Evolutionary conservation across 768 basidiomycete species (phyloP).

Genomic region (Podaxis mareebaensis): DNA sequence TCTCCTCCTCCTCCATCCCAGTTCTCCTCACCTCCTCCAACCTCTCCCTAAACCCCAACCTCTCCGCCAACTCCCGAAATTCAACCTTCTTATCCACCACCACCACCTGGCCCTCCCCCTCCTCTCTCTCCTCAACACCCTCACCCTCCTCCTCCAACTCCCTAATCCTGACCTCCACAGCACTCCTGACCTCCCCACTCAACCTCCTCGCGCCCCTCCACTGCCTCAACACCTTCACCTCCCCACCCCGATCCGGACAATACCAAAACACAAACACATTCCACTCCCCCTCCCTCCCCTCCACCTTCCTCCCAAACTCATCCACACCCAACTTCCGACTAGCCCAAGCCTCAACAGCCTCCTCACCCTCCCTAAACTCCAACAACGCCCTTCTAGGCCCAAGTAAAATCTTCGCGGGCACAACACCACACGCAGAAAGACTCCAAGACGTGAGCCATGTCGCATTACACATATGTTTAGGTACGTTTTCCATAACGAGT

Average conservation of each 20-base stretch:
- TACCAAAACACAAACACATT: slow-evolving; percentile 24
- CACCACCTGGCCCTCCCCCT: slow-evolving; percentile 18
- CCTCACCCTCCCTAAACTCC: slow-evolving; percentile 46
- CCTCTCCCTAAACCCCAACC: slow-evolving; percentile 30
- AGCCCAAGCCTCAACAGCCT: slow-evolving; percentile 48
- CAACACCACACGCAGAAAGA: slow-evolving; percentile 34
- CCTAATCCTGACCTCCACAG: background rate
- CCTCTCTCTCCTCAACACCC: slow-evolving; percentile 40
- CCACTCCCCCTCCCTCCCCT: background rate
- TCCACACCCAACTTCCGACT: slow-evolving; percentile 45
- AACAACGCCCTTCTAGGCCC: slow-evolving; percentile 49
- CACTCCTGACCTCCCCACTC: slow-evolving; percentile 39
- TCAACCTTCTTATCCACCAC: slow-evolving; percentile 11
- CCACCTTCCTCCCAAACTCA: background rate
- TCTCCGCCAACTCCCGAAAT: slow-evolving; percentile 32
- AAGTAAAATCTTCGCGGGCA: slow-evolving; percentile 42
- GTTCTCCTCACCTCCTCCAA: slow-evolving; percentile 32
- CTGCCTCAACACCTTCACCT: slow-evolving; percentile 44
- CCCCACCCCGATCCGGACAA: slow-evolving; percentile 50
- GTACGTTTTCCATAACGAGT: slow-evolving; percentile 57
- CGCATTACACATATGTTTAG: slow-evolving; percentile 44
- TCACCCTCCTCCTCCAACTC: slow-evolving; percentile 42
- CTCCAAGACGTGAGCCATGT: slow-evolving; percentile 47
- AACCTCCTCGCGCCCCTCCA: slow-evolving; percentile 48
- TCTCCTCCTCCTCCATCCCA: slow-evolving; percentile 24